Percentiles rank a stretch among this genome's conserved stretches.
phyloP scores from a whole-genome alignment of 2,329 filamentous ascomycete genomes.

The Trichoderma arundinaceum region DNA sequence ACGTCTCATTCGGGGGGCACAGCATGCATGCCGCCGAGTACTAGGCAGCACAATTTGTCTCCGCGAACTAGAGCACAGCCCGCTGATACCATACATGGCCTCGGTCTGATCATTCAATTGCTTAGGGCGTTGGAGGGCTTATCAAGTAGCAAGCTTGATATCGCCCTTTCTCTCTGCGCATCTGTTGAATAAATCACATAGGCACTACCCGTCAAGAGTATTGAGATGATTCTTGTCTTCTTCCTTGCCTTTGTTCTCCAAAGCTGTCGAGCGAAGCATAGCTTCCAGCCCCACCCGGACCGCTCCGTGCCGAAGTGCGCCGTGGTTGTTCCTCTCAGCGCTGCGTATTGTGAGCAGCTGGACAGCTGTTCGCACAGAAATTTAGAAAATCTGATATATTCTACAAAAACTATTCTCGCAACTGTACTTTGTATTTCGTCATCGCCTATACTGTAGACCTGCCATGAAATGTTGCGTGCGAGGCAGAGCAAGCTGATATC shows the following conservation, averaged over 20 bases:
- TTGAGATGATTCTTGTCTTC: neutral
- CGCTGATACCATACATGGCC: conserved; percentile 2
- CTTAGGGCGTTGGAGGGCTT: too few relatives aligned
- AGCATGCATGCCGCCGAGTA: neutral
- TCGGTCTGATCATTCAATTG: neutral
- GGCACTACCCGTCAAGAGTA: too few relatives aligned
- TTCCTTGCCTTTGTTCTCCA: too few relatives aligned
- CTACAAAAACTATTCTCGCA: neutral
- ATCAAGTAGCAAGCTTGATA: neutral
- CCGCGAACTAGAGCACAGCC: neutral
- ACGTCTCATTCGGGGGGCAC: neutral
- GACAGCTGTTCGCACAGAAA: neutral
- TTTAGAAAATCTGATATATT: neutral
- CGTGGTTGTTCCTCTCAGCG: neutral
- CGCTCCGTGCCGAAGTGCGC: conserved; percentile 15
- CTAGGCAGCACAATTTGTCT: neutral
- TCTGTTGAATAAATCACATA: too few relatives aligned
- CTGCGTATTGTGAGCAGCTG: neutral
- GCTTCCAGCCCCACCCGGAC: conserved; percentile 8
- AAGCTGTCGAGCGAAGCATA: too few relatives aligned
- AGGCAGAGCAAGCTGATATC: neutral
- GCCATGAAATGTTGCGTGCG: neutral
- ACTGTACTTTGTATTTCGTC: neutral
- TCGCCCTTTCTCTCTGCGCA: too few relatives aligned
- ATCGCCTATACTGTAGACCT: neutral